Base-by-base conservation (phyloP, 345 rosid genomes). In the Psidium guajava region DNA sequence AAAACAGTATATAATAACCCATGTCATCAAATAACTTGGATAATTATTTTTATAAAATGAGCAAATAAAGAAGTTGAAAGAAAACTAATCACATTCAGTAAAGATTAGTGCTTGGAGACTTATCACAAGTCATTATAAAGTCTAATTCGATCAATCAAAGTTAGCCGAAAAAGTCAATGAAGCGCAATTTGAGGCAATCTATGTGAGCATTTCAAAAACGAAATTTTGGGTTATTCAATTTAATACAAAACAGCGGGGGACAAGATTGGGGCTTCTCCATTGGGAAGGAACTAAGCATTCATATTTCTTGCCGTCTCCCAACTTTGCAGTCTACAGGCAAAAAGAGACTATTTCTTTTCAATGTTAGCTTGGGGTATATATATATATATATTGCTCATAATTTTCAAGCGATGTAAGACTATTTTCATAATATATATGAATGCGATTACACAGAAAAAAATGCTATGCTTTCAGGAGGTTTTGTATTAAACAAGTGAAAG, bases 361-460 rank as follows among this genome's bases (percentile, higher is more conserved):
- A 8, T 47, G 49, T 6, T 47, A 47, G 49, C n/a, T n/a, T n/a
- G n/a, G n/a, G n/a, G n/a, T n/a, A n/a, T n/a, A n/a, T n/a, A n/a
- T n/a, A 9, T 8, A 47, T 8, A 47, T 47, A 47, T 1, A 47
- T 47, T 47, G 49, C 49, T 6, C 49, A 47, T 10, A 47, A 10
- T 61, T 6, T 0, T 59, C 5, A n/a, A 14, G 9, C 0, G 1
- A 59, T 1, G 5, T 0, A 0, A 14, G 0, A 61, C 0, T 6
- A 13, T 3, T 61, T 61, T 61, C 8, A 27, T 14, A n/a, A 61
- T 61, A 32, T 61, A 28, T 61, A 61, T 15, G 74, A 18, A 7
- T 36, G 44, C 8, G 22, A 64, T 4, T 61, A 15, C 3, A 21
- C 9, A 1, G 0, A 27, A 15, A 61, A 59, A 59, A 59, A 7